Conservation (phyloP, 805 yeast species). For the Torulaspora maleeae region DNA sequence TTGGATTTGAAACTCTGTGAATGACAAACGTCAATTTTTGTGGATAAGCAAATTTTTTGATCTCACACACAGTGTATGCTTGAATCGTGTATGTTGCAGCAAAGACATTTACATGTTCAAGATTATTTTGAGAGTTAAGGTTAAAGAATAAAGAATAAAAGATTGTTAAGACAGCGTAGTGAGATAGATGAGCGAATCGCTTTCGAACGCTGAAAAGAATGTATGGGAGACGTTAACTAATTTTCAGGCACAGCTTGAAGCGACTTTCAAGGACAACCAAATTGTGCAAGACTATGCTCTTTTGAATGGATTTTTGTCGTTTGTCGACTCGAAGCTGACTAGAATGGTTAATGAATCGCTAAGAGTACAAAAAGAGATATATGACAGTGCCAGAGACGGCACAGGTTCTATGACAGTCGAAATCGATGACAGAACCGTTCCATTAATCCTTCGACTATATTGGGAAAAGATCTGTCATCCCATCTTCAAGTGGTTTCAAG, state of each 20-base stretch:
- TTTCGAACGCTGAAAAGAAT: constrained; percentile 16
- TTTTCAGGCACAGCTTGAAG: constrained; percentile 22
- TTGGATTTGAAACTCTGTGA: constrained; percentile 5
- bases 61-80: constrained; percentile 5
- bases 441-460: constrained; percentile 42
- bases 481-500: constrained; percentile 52
- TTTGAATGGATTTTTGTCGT: constrained; percentile 27
- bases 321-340: constrained; percentile 29
- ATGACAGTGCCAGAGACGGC: constrained; percentile 3
- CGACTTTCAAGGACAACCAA: constrained; percentile 24
- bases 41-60: background rate
- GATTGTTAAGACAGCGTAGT: constrained; percentile 4
- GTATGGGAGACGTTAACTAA: constrained; percentile 18
- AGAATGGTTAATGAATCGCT: constrained; percentile 15
- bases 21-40: background rate
- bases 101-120: constrained; percentile 4
- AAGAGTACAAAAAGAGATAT: constrained; percentile 6
- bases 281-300: constrained; percentile 29
- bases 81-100: constrained; percentile 2
- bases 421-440: constrained; percentile 15
- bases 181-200: constrained; percentile 14
- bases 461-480: constrained; percentile 67
- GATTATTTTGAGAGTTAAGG: constrained; percentile 2
- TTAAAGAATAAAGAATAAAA: background rate
- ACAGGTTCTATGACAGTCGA: background rate